Conservation (phyloP, 768 basidiomycete genomes). For the Phanerodontia chrysosporium region DNA sequence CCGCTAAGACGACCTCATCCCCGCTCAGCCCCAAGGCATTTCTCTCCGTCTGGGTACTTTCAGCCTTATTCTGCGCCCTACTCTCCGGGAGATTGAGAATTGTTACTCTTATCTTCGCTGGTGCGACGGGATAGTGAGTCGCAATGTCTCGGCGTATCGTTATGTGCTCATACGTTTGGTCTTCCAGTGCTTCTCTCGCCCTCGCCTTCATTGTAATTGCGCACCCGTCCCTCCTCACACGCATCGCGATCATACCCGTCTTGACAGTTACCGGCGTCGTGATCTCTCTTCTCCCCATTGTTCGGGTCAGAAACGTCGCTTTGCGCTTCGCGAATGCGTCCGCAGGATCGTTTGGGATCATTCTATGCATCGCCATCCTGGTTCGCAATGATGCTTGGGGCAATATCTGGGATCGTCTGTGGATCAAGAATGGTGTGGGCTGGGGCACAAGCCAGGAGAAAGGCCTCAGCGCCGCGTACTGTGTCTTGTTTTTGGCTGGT, state of each 20-base stretch:
- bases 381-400: conserved; percentile 49
- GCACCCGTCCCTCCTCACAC: conserved; percentile 48
- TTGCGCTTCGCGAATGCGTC: conserved; percentile 50
- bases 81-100: conserved; percentile 53
- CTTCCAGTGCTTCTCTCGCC: conserved; percentile 37
- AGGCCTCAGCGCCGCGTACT: conserved; percentile 44
- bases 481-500: conserved; percentile 44
- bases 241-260: conserved; percentile 39
- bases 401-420: conserved; percentile 60
- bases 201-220: conserved; percentile 51
- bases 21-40: conserved; percentile 48
- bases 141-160: too few relatives aligned
- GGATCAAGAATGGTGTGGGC: conserved; percentile 38
- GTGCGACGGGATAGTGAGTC: conserved; percentile 53
- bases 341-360: conserved; percentile 54
- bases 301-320: conserved; percentile 39
- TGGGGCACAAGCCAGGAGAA: conserved; percentile 59
- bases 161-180: not conserved
- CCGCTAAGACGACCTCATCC: conserved; percentile 41
- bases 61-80: conserved; percentile 42
- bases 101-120: conserved; percentile 43
- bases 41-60: conserved; percentile 56
- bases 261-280: conserved; percentile 35
- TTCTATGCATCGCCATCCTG: conserved; percentile 51
- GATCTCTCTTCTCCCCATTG: conserved; percentile 42